phyloP scores from a whole-genome alignment of 208 protist genomes.

The Acanthamoeba sp. region DNA sequence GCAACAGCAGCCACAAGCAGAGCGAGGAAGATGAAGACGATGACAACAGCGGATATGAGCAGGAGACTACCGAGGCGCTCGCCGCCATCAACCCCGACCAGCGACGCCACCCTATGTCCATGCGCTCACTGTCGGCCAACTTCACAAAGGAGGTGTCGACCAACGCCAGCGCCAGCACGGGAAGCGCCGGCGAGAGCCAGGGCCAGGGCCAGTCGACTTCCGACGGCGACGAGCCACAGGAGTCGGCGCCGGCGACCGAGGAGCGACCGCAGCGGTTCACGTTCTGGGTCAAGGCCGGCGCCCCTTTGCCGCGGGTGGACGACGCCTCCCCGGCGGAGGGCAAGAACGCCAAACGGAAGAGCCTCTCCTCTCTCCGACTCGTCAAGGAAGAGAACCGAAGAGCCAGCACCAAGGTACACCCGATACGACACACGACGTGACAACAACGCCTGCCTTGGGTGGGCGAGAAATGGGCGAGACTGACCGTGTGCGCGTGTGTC shows the following conservation, averaged over 20 bases:
- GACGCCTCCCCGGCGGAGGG: background rate
- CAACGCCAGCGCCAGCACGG: no score
- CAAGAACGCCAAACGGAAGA: background rate
- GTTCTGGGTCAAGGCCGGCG: background rate
- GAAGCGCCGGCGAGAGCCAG: no score
- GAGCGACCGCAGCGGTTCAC: background rate
- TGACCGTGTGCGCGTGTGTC: no score
- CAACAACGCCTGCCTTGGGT: background rate
- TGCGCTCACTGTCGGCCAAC: background rate
- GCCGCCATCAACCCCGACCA: background rate
- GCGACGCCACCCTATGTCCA: background rate
- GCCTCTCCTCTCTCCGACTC: background rate
- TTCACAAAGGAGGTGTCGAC: background rate
- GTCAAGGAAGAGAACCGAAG: conserved; percentile 14
- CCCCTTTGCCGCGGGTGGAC: background rate
- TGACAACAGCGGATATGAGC: no score
- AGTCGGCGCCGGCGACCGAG: background rate
- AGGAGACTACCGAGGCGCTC: no score
- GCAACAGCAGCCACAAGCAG: background rate
- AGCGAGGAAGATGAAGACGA: background rate
- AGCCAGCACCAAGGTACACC: background rate
- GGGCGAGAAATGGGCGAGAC: no score
- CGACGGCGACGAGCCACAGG: background rate
- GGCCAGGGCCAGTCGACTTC: background rate
- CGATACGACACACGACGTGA: background rate